Conservation (phyloP, 495 filamentous ascomycete species). For the Tuber brumale region DNA sequence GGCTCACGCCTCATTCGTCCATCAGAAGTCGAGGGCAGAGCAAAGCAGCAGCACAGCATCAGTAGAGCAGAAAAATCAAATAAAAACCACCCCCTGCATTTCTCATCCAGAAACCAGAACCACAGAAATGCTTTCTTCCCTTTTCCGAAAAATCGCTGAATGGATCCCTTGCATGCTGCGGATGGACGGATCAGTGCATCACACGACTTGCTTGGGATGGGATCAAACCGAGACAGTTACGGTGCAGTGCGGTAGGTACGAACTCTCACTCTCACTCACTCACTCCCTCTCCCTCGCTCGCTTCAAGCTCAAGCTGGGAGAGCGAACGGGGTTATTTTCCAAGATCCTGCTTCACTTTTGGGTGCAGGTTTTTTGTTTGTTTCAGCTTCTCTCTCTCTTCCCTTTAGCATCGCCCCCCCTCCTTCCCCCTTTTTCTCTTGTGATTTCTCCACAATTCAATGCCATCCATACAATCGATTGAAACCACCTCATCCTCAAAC, state of each 20-base stretch:
- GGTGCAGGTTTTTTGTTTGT: conserved; percentile 33
- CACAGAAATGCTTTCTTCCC: conserved; percentile 7
- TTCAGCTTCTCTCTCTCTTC: conserved; percentile 21
- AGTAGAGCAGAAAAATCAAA: not conserved
- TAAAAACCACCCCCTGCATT: conserved; percentile 27
- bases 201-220: conserved; percentile 36
- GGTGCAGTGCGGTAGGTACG: not conserved
- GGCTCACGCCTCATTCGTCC: conserved; percentile 1
- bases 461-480: not conserved
- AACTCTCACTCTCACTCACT: not conserved
- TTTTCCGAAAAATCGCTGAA: conserved; percentile 24
- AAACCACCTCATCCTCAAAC: conserved; percentile 2
- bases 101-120: conserved; percentile 28
- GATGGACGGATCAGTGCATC: conserved; percentile 36
- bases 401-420: conserved; percentile 15
- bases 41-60: not conserved
- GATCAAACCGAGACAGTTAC: conserved; percentile 28
- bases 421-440: conserved; percentile 10
- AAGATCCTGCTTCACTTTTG: conserved; percentile 30
- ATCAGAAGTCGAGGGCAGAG: conserved; percentile 2
- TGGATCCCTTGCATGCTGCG: conserved; percentile 39
- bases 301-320: not conserved
- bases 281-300: not conserved
- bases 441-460: conserved; percentile 3
- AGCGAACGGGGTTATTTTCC: conserved; percentile 4